phyloP scores from a whole-genome alignment of 768 basidiomycete species.

The Agaricus blazei region DNA sequence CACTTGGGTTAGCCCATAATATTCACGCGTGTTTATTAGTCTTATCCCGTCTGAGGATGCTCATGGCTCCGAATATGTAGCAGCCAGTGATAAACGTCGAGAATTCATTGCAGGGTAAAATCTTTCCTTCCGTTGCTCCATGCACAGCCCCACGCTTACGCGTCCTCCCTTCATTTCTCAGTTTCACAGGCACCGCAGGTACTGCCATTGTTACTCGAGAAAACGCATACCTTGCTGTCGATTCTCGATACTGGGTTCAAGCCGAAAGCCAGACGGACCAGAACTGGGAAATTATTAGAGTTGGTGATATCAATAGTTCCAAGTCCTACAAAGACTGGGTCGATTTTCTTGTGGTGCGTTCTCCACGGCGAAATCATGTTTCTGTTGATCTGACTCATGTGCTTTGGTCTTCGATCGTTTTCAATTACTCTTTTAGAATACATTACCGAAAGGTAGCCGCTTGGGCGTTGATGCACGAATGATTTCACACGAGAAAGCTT shows the following conservation, averaged over 20 bases:
- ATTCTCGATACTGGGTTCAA: slow-evolving; percentile 83
- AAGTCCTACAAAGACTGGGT: slow-evolving; percentile 77
- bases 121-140: slow-evolving; percentile 17
- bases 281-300: slow-evolving; percentile 68
- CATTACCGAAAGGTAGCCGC: slow-evolving; percentile 39
- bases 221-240: slow-evolving; percentile 70
- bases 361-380: neutral
- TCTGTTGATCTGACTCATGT: neutral
- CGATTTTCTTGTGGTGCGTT: slow-evolving; percentile 39
- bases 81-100: slow-evolving; percentile 68
- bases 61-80: slow-evolving; percentile 80
- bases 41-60: slow-evolving; percentile 77
- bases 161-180: slow-evolving; percentile 5
- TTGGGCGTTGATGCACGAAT: slow-evolving; percentile 86
- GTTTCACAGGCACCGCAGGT: slow-evolving; percentile 48
- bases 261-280: slow-evolving; percentile 63
- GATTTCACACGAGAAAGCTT: slow-evolving; percentile 69
- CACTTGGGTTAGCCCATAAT: neutral
- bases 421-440: slow-evolving; percentile 12
- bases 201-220: slow-evolving; percentile 63
- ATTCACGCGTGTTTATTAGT: slow-evolving; percentile 29
- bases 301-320: slow-evolving; percentile 47
- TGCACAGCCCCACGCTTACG: too few species aligned
- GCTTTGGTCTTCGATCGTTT: neutral
- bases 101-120: slow-evolving; percentile 71